Percentiles rank a stretch among this genome's conserved stretches.
Conservation (phyloP, 2,329 filamentous ascomycete species). For the Fusarium metavorans region DNA sequence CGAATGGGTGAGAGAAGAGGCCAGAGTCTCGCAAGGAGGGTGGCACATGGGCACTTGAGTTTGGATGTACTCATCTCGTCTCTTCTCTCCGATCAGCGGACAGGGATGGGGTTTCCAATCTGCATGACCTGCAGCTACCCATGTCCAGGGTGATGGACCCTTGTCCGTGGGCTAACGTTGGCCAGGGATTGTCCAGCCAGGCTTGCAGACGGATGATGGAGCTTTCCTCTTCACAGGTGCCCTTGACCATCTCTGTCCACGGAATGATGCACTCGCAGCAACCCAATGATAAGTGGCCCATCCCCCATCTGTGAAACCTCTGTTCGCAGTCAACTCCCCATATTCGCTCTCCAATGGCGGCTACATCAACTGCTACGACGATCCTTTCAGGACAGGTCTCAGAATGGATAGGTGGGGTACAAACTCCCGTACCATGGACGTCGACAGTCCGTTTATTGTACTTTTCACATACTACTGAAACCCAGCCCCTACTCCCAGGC, state of each 20-base stretch:
- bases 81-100: not conserved
- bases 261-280: not conserved
- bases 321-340: not conserved
- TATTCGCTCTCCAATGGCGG: no score
- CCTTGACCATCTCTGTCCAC: not conserved
- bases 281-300: not conserved
- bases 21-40: not conserved
- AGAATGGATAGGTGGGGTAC: no score
- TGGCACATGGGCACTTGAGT: not conserved
- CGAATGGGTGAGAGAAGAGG: not conserved
- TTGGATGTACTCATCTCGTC: not conserved
- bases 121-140: slow-evolving; percentile 1
- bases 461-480: no score
- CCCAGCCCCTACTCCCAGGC: no score
- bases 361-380: not conserved
- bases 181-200: not conserved
- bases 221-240: no score
- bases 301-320: not conserved
- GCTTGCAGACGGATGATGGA: not conserved
- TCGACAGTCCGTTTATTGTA: no score
- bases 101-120: not conserved
- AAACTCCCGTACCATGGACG: no score
- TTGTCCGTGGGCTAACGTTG: not conserved
- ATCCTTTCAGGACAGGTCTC: not conserved
- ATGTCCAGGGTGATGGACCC: not conserved